Percentiles rank a stretch among this genome's conserved stretches.
Evolutionary conservation across 768 basidiomycete species (phyloP).

Genomic region (Postia placenta): DNA sequence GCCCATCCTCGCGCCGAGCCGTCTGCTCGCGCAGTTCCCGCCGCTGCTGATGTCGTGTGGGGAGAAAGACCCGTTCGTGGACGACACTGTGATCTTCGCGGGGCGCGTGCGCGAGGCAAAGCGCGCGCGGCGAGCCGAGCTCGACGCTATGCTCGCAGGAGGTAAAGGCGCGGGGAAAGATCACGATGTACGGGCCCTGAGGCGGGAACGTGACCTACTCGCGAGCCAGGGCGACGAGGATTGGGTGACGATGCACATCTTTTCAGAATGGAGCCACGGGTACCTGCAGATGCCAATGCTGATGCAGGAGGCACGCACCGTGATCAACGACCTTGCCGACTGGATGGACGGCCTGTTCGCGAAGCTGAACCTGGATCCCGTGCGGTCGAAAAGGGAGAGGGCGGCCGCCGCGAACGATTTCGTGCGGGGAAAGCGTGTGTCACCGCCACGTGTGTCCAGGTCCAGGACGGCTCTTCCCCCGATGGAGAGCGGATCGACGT

Average conservation of each 20-base stretch:
- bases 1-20: conserved; percentile 82
- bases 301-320: conserved; percentile 76
- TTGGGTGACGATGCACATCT: conserved; percentile 91
- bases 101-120: conserved; percentile 95
- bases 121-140: conserved; percentile 68
- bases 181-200: conserved; percentile 32
- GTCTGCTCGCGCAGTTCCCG: conserved; percentile 88
- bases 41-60: conserved; percentile 92
- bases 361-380: not conserved
- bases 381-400: not conserved
- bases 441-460: not conserved
- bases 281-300: conserved; percentile 92
- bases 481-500: conserved; percentile 18
- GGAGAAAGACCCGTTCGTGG: conserved; percentile 91
- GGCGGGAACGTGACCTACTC: conserved; percentile 55
- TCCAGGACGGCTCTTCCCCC: not conserved
- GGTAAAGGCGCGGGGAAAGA: conserved; percentile 30
- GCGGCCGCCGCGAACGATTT: not conserved
- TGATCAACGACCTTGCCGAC: conserved; percentile 77
- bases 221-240: conserved; percentile 77
- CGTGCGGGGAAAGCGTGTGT: not conserved
- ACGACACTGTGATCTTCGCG: conserved; percentile 96
- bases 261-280: conserved; percentile 96
- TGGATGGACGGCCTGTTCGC: conserved; percentile 85
- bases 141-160: conserved; percentile 55